phyloP scores from a whole-genome alignment of 164 flowering plant species.

The Magnolia officinalis region DNA sequence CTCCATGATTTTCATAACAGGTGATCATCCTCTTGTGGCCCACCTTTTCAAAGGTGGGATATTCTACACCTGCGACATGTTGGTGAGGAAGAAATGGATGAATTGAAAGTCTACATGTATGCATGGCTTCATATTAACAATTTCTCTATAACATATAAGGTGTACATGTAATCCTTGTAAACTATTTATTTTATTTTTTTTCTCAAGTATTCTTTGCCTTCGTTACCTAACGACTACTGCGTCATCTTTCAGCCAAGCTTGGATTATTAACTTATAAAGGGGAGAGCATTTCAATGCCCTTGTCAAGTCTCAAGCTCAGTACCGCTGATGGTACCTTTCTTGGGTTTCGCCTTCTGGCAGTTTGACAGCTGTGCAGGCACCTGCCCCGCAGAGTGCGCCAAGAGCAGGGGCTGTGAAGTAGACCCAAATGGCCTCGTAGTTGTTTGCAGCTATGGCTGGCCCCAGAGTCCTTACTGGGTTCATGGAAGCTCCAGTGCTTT shows the following conservation, averaged over 20 bases:
- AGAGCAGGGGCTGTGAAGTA: conserved; percentile 76
- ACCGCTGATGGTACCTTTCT: conserved; percentile 29
- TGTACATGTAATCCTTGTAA: neutral
- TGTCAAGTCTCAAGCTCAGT: conserved; percentile 44
- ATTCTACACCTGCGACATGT: neutral
- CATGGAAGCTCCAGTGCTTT: conserved; percentile 76
- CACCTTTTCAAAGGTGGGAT: too few relatives aligned
- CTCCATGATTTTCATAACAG: neutral
- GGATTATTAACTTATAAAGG: neutral
- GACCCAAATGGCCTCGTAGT: conserved; percentile 73
- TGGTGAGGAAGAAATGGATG: neutral
- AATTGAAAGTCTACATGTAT: too few relatives aligned
- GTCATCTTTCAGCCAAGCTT: neutral
- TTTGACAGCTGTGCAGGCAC: conserved; percentile 56
- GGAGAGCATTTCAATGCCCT: neutral
- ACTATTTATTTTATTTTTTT: too few relatives aligned
- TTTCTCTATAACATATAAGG: neutral
- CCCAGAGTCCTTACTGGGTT: conserved; percentile 86
- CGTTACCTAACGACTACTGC: neutral
- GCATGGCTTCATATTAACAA: neutral
- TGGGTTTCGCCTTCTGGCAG: conserved; percentile 40
- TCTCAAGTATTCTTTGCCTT: neutral
- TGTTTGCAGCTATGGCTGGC: conserved; percentile 80
- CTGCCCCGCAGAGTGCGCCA: conserved; percentile 75
- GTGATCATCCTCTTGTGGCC: too few relatives aligned